Base-by-base conservation (phyloP, 441 rosid species). In the Pelargonium myrrhifolium region DNA sequence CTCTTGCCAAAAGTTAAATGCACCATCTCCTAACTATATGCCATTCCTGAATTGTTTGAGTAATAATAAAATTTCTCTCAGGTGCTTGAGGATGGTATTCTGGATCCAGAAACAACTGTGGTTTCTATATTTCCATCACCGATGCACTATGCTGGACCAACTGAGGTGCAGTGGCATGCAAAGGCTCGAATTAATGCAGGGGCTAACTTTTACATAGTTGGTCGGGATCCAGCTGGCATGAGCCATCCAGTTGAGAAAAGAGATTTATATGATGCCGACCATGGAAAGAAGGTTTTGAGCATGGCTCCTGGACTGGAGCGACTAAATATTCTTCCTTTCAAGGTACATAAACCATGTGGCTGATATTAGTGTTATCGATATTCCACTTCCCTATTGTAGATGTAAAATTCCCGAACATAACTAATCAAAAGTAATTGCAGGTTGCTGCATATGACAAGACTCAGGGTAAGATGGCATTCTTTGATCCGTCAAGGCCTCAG, bases 161-260 rank as follows among this genome's bases (percentile, higher is more conserved):
- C 99, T 0, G 97, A 93, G 85, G 99, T 93, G 73, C 99, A 93
- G 76, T 93, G 99, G 99, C 97, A 93, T 39, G 99, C 99, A 53
- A 91, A 93, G 78, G 96, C 96, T 69, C 85, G 99, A 74, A 91
- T 93, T 71, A 93, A 91, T 71, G 97, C 99, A 0, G 99, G 99
- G 64, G 97, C 99, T 63, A 87, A 93, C 82, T 93, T 93, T 62
- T 93, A 93, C 83, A 93, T 89, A 60, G 99, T 93, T 12, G 99
- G 99, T 71, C 80, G 99, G 72, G 97, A 93, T 74, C 98, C 97
- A 0, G 98, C 98, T 9, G 97, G 98, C 60, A 93, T 93, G 98
- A 79, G 95, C 69, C 98, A 93, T 72, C 98, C 98, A 0, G 82
- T 85, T 55, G 97, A 90, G 81, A 89, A 93, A 71, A 85, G 96